Evolutionary conservation across 78 protist genomes (phyloP).

Genomic region (Polysphondylium violaceum): DNA sequence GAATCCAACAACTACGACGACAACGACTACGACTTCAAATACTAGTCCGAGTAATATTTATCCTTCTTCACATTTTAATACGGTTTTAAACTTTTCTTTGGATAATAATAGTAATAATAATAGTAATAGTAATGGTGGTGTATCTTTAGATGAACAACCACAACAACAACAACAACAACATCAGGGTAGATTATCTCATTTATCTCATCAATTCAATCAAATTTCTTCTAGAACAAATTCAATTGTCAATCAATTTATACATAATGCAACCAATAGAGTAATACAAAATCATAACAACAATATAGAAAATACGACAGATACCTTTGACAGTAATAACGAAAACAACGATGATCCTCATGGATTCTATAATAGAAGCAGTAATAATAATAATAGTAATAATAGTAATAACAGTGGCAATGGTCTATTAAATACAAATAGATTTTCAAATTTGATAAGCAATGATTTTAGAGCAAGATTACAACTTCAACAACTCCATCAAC

Average conservation of each 20-base stretch:
- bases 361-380: background rate
- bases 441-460: background rate
- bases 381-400: background rate
- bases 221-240: background rate
- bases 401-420: background rate
- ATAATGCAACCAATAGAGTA: slow-evolving; percentile 1
- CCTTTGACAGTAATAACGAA: background rate
- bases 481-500: background rate
- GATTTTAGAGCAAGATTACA: background rate
- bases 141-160: background rate
- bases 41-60: background rate
- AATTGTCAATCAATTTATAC: slow-evolving; percentile 20
- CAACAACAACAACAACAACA: background rate
- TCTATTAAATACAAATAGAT: too few relatives aligned
- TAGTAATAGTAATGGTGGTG: background rate
- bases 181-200: background rate
- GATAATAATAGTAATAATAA: slow-evolving; percentile 6
- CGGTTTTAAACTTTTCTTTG: too few relatives aligned
- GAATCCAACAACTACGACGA: background rate
- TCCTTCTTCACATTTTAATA: background rate
- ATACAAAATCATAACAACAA: background rate
- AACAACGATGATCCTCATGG: background rate
- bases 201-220: background rate
- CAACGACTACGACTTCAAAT: slow-evolving; percentile 13
- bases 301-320: background rate